Conservation (phyloP, 768 basidiomycete genomes). For the Pleurotus pulmonarius region DNA sequence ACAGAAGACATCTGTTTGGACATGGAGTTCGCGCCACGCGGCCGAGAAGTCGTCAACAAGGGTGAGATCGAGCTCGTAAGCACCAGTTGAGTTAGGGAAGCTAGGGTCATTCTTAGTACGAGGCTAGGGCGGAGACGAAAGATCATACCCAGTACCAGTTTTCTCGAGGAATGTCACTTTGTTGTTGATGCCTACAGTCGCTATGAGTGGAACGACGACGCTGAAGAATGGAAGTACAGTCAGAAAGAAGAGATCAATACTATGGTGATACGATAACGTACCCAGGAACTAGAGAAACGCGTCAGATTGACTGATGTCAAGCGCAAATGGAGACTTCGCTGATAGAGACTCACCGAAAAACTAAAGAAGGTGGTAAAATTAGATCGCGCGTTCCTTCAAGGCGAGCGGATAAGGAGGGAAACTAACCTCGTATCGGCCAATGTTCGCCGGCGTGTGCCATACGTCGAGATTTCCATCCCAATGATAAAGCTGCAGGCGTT, state of each 20-base stretch:
- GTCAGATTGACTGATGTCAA: slow-evolving; percentile 1
- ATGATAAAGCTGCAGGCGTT: slow-evolving; percentile 50
- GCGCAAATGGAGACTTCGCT: not conserved
- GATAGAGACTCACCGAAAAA: slow-evolving; percentile 39
- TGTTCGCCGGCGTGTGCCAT: slow-evolving; percentile 66
- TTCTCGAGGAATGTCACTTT: slow-evolving; percentile 83
- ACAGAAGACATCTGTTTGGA: slow-evolving; percentile 79
- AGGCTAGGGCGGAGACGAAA: not conserved
- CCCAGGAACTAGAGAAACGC: slow-evolving; percentile 39
- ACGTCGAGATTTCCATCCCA: slow-evolving; percentile 50
- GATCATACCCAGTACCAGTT: slow-evolving; percentile 50
- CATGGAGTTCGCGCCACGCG: slow-evolving; percentile 76
- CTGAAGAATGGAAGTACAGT: slow-evolving; percentile 32
- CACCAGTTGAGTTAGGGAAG: slow-evolving; percentile 6
- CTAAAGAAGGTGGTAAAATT: slow-evolving; percentile 19
- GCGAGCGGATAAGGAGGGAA: not conserved
- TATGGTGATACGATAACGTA: slow-evolving; percentile 20
- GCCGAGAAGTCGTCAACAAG: slow-evolving; percentile 43
- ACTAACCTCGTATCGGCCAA: slow-evolving; percentile 66
- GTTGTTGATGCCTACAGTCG: slow-evolving; percentile 76
- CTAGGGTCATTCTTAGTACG: not conserved
- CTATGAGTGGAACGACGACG: slow-evolving; percentile 67
- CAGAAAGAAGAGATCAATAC: slow-evolving; percentile 7
- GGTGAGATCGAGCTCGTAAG: slow-evolving; percentile 68
- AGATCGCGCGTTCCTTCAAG: not conserved